Percentiles rank a stretch among this genome's conserved stretches.
Evolutionary conservation across 129 eudicot species (phyloP).

Genomic region (Saposhnikovia divaricata): DNA sequence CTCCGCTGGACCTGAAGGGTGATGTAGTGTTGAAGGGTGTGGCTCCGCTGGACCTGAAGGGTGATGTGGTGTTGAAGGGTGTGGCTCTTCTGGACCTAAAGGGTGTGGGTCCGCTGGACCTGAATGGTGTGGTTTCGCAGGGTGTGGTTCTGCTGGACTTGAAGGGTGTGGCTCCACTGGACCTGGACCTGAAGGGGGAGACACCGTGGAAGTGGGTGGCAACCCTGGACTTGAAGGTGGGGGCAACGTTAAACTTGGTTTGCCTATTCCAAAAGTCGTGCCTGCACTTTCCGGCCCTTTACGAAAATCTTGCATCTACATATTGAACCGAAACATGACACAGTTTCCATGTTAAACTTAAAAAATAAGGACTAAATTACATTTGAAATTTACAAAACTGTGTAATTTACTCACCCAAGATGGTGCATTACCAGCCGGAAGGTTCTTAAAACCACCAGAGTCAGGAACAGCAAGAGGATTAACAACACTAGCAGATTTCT

Average conservation of each 20-base stretch:
- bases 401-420: neutral
- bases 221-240: neutral
- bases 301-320: neutral
- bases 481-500: neutral
- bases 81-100: neutral
- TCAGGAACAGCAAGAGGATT: no score
- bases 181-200: no score
- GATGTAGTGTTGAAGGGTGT: constrained; percentile 17
- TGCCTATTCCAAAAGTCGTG: neutral
- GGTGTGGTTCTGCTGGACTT: no score
- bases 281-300: neutral
- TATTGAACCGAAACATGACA: neutral
- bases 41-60: neutral
- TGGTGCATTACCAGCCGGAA: neutral
- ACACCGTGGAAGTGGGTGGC: neutral
- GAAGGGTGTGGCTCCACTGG: neutral
- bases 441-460: no score
- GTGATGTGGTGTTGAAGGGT: neutral
- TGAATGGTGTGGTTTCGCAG: neutral
- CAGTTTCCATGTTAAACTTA: neutral
- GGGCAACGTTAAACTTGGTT: no score
- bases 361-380: neutral
- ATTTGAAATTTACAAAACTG: neutral
- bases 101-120: neutral
- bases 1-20: neutral